Percentiles rank a stretch among this genome's conserved stretches.
Evolutionary conservation across 192 early-diverging fungal genomes (phyloP).

Genomic region (Funneliformis mosseae): DNA sequence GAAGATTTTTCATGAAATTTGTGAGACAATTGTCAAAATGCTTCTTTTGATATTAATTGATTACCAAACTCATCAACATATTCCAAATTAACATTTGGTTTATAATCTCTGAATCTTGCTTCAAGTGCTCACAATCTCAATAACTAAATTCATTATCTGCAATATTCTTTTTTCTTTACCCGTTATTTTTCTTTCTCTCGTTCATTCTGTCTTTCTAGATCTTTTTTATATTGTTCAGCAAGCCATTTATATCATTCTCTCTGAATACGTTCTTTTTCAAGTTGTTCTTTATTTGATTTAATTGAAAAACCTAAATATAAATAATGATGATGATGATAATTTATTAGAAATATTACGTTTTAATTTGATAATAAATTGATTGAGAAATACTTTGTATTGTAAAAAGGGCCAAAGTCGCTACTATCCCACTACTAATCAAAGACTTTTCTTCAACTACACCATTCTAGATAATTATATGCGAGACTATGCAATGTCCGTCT

Average conservation of each 20-base stretch:
- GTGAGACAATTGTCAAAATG: conserved; percentile 87
- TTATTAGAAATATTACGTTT: background rate
- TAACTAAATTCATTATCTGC: conserved; percentile 53
- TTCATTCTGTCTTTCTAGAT: conserved; percentile 67
- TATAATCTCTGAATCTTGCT: conserved; percentile 87
- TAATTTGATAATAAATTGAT: background rate
- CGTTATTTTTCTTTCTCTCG: conserved; percentile 61
- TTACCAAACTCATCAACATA: conserved; percentile 91
- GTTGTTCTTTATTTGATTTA: conserved; percentile 67
- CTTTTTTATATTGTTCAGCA: conserved; percentile 66
- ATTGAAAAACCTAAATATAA: conserved; percentile 25
- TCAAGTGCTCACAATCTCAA: conserved; percentile 66
- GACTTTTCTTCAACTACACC: conserved; percentile 70
- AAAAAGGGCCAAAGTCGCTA: conserved; percentile 81
- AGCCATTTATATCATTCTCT: conserved; percentile 71
- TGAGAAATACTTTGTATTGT: conserved; percentile 66
- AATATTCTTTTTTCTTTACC: conserved; percentile 51
- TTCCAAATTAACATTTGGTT: conserved; percentile 85
- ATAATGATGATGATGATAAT: background rate
- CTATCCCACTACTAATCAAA: conserved; percentile 75
- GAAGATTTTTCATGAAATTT: conserved; percentile 94
- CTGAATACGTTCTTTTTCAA: conserved; percentile 62
- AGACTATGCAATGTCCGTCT: too few species aligned
- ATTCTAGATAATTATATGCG: conserved; percentile 22
- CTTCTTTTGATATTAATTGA: conserved; percentile 83